Evolutionary conservation across 179 eudicot genomes (phyloP).

Genomic region (Spergularia azorica): DNA sequence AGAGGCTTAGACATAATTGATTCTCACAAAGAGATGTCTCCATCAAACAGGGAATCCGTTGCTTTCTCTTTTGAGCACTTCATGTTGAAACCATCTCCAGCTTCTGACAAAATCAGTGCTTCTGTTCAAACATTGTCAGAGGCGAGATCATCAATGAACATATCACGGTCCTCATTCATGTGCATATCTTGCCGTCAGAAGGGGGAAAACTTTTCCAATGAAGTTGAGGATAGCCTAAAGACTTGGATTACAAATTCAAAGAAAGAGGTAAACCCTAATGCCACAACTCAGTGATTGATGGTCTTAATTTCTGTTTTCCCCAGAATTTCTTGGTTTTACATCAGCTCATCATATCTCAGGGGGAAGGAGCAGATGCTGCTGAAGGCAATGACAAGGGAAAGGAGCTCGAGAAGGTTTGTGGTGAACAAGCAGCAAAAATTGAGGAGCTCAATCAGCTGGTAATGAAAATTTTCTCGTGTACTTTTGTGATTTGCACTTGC

Average conservation of each 20-base stretch:
- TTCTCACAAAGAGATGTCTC: slow-evolving; percentile 65
- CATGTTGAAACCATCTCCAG: slow-evolving; percentile 66
- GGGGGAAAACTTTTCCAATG: slow-evolving; percentile 30
- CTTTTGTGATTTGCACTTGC: background rate
- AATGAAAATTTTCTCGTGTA: background rate
- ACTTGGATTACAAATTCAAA: slow-evolving; percentile 38
- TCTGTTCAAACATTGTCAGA: slow-evolving; percentile 55
- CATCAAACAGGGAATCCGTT: slow-evolving; percentile 48
- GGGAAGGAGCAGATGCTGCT: slow-evolving; percentile 41
- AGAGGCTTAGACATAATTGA: slow-evolving; percentile 87
- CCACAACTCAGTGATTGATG: background rate
- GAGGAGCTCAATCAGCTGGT: slow-evolving; percentile 80
- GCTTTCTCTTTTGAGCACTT: slow-evolving; percentile 91
- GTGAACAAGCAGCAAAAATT: slow-evolving; percentile 75
- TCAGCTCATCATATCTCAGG: slow-evolving; percentile 37
- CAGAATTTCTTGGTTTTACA: background rate
- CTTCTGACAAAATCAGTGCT: slow-evolving; percentile 59
- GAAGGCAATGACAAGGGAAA: slow-evolving; percentile 43
- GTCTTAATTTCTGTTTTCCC: background rate
- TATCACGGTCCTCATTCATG: slow-evolving; percentile 37
- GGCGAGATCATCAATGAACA: slow-evolving; percentile 33
- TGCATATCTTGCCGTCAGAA: slow-evolving; percentile 60
- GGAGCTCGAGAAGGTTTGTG: slow-evolving; percentile 68
- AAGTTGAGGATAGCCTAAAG: slow-evolving; percentile 49
- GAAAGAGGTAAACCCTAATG: slow-evolving; percentile 32